Percentiles rank a stretch among this genome's conserved stretches.
Conservation (phyloP, 2,329 filamentous ascomycete genomes). For the Ophiocordyceps camponoti-floridani region DNA sequence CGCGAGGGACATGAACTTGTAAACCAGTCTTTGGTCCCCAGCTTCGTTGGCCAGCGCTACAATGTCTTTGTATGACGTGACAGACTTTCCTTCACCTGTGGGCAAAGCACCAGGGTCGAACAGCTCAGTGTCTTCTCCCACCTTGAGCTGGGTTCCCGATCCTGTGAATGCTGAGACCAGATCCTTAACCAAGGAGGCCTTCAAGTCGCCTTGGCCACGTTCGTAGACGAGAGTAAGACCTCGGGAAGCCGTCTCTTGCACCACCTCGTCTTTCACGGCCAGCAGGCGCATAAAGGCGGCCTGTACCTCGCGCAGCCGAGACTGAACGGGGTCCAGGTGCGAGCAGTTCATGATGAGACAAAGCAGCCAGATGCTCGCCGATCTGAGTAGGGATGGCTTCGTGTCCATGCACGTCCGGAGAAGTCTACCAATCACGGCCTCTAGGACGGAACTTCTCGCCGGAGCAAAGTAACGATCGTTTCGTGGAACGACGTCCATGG, state of each 20-base stretch:
- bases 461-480: slow-evolving; percentile 17
- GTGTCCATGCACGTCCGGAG: slow-evolving; percentile 63
- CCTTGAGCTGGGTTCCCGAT: slow-evolving; percentile 55
- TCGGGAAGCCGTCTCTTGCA: slow-evolving; percentile 86
- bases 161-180: slow-evolving; percentile 81
- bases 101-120: slow-evolving; percentile 84
- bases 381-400: slow-evolving; percentile 79
- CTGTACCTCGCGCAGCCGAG: slow-evolving; percentile 61
- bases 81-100: slow-evolving; percentile 72
- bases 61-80: slow-evolving; percentile 96
- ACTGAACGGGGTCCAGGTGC: slow-evolving; percentile 56
- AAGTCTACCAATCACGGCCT: slow-evolving; percentile 49
- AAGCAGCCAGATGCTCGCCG: slow-evolving; percentile 88
- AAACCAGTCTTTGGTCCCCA: slow-evolving; percentile 87
- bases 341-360: slow-evolving; percentile 84
- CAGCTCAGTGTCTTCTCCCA: slow-evolving; percentile 78
- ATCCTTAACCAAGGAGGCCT: slow-evolving; percentile 69
- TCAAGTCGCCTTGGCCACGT: slow-evolving; percentile 65
- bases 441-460: slow-evolving; percentile 23
- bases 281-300: slow-evolving; percentile 75
- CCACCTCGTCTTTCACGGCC: slow-evolving; percentile 76
- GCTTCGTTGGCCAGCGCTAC: slow-evolving; percentile 91
- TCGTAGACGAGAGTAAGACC: slow-evolving; percentile 90
- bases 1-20: slow-evolving; percentile 95
- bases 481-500: slow-evolving; percentile 52